These are phyloP conservation scores for Acanthochlamys bracteata DNA, from an alignment of 106 monocot species.

Conservation along the genomic window DNA sequence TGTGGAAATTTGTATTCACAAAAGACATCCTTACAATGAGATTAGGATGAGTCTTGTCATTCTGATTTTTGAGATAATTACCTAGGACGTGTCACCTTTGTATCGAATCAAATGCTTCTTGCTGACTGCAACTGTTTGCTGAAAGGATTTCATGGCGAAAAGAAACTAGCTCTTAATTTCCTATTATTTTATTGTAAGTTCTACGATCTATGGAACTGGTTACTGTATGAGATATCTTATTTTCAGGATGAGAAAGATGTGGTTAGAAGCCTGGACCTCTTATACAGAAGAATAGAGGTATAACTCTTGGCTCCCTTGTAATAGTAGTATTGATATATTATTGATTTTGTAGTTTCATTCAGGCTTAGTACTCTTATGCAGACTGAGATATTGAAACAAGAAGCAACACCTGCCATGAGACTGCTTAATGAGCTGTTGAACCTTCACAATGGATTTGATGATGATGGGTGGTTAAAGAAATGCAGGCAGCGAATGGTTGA, in stretches of 20 bases:
- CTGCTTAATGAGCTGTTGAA: conserved; percentile 86
- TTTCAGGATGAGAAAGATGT: conserved; percentile 86
- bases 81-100: too few species aligned
- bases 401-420: conserved; percentile 75
- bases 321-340: too few species aligned
- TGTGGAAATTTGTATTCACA: too few species aligned
- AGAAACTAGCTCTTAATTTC: too few species aligned
- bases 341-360: too few species aligned
- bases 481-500: conserved; percentile 82
- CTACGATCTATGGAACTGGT: neutral
- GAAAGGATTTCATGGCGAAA: too few species aligned
- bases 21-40: too few species aligned
- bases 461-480: conserved; percentile 78
- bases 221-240: neutral
- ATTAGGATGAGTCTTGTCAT: too few species aligned
- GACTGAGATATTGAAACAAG: conserved; percentile 87
- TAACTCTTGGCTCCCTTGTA: neutral
- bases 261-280: conserved; percentile 84
- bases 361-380: conserved; percentile 3
- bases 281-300: conserved; percentile 95
- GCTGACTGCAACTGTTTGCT: too few species aligned
- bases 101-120: too few species aligned
- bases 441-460: conserved; percentile 83
- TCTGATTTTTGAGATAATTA: too few species aligned
- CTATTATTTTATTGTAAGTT: neutral